Base-by-base conservation (phyloP, 176 grass and related monocot species). In the Guadua angustifolia region DNA sequence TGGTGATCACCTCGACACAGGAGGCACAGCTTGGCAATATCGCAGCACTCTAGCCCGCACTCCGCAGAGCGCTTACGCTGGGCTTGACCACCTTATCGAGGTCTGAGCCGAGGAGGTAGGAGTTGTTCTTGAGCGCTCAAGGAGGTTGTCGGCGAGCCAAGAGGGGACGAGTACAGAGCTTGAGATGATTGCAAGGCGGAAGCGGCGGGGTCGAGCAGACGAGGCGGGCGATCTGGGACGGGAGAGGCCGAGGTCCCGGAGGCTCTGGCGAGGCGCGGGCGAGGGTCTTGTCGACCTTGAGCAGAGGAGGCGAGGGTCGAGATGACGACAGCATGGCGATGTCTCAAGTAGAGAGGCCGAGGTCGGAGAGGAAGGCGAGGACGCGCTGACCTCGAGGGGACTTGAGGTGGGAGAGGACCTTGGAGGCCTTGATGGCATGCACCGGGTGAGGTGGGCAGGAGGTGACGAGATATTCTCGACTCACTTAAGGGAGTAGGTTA, bases 301-400 rank as follows among this genome's bases (percentile, higher is more conserved):
- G 12, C 46, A 15, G 12, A 49, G 46, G 46, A 49, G 12, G 13
- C 12, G 46, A 13, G 46, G 46, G 13, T 14, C 13, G 13, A 49
- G 3, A 15, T 13, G 13, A 49, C 12, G 46, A 83, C 44, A 22
- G 63, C 82, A n/a, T n/a, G 13, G 73, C 75, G 83, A 92, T 67
- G 80, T 91, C 81, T n/a, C n/a, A n/a, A n/a, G 43, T 13, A 43
- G 79, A 73, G 59, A 95, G 87, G 4, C 90, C 93, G 66, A 90
- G 86, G 53, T 62, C 45, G 15, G 63, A 42, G 53, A 49, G 46
- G 46, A 49, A 49, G 46, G 46, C 12, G 13, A 93, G 57, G 61
- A 89, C 88, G 33, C 91, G 66, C n/a, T n/a, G 88, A 75, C 25
- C 78, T 90, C 14, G 85, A 58, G 86, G 86, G 19, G 81, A 92